Base-by-base conservation (phyloP, 306 rosid species). In the Trifolium fragiferum region DNA sequence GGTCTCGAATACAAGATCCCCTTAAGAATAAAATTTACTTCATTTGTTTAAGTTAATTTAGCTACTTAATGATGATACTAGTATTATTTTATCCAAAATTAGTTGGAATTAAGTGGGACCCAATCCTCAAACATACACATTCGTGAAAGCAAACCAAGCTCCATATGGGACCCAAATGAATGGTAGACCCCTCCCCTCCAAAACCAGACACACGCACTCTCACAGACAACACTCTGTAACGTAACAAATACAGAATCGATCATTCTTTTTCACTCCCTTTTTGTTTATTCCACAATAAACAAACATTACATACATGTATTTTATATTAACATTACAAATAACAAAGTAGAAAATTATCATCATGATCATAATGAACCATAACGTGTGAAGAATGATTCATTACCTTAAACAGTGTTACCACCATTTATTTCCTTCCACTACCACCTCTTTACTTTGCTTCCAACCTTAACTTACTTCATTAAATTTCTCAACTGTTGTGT, bases 81-180 rank as follows among this genome's bases (percentile, higher is more conserved):
- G n/a, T n/a, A n/a, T n/a, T 37, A 1, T 5, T 37, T 8, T 37
- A 0, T 37, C 40, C 2, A 37, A 55, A 79, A 66, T 44, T 55
- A 46, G 74, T 10, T 78, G 69, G 32, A 66, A 2, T 20, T 0
- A 0, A n/a, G 30, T 0, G 30, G 79, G 47, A n/a, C 65, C 72
- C 51, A 50, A 32, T 21, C 44, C 76, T 62, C 68, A 53, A 68
- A 61, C 68, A 32, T 68, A 30, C 41, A 51, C 80, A 27, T 62
- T n/a, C 84, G 68, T 80, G 84, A 80, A 80, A 80, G 80, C 67
- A 79, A 80, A 69, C 53, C 76, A 80, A 75, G 76, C 43, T 70
- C 12, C 55, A 19, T 8, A 11, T 40, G 68, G 84, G 80, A 51
- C 76, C 83, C 76, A 38, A 38, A n/a, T n/a, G n/a, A 19, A 35